These are phyloP conservation scores for Phytophthora parvispora DNA, from an alignment of 352 stramenopile genomes.

Conservation along the genomic window DNA sequence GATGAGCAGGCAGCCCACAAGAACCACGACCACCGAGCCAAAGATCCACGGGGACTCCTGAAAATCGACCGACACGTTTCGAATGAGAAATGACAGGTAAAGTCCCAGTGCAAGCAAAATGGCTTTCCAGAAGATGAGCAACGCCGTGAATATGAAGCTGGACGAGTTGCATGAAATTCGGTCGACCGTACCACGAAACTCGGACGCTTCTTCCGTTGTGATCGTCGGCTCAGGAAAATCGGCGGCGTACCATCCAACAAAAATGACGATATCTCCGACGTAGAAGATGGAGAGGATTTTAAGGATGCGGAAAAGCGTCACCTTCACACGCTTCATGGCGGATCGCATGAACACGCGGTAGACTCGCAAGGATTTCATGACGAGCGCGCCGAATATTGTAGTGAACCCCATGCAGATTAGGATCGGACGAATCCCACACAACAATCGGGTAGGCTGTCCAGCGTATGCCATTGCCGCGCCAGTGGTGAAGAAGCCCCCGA, in stretches of 20 bases:
- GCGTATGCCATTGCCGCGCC: conserved; percentile 39
- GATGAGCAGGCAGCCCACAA: conserved; percentile 57
- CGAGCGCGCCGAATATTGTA: conserved; percentile 50
- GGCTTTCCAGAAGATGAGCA: conserved; percentile 70
- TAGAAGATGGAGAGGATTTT: conserved; percentile 52
- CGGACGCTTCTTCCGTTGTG: conserved; percentile 16
- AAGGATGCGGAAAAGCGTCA: conserved; percentile 45
- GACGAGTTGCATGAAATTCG: conserved; percentile 43
- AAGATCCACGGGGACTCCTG: conserved; percentile 79
- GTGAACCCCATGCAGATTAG: conserved; percentile 53
- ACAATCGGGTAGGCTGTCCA: conserved; percentile 25
- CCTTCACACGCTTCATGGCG: conserved; percentile 51
- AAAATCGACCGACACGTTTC: conserved; percentile 68
- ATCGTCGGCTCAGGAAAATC: conserved; percentile 45
- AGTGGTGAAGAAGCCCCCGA: conserved; percentile 49
- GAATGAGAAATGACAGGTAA: conserved; percentile 70
- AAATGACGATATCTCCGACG: conserved; percentile 46
- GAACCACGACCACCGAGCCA: conserved; percentile 49
- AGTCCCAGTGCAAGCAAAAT: conserved; percentile 53
- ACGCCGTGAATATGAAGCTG: conserved; percentile 60
- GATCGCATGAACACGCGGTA: conserved; percentile 65
- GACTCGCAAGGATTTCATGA: conserved; percentile 63
- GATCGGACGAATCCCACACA: conserved; percentile 48
- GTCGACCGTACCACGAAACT: conserved; percentile 41
- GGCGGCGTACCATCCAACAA: conserved; percentile 43